Conservation (phyloP, 495 filamentous ascomycete genomes). For the Penicillium canariense region DNA sequence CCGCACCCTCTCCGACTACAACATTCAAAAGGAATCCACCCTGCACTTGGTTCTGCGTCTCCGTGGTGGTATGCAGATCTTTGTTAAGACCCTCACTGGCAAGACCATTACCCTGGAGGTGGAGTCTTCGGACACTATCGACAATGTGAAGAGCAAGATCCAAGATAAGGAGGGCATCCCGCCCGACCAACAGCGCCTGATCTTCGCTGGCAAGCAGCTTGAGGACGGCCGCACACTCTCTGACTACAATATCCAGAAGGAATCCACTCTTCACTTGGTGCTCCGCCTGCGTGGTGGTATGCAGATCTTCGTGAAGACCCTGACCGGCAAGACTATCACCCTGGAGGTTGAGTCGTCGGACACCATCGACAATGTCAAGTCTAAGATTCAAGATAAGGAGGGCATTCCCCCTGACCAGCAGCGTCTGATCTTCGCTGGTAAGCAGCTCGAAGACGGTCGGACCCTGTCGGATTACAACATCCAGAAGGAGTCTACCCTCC, state of each 20-base stretch:
- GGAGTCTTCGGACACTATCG: constrained; percentile 86
- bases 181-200: constrained; percentile 89
- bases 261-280: constrained; percentile 95
- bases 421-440: constrained; percentile 86
- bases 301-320: constrained; percentile 93
- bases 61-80: constrained; percentile 73
- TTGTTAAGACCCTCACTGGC: constrained; percentile 70
- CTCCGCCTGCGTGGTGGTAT: constrained; percentile 97
- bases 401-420: constrained; percentile 88
- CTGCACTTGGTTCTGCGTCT: constrained; percentile 69
- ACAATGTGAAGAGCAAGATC: constrained; percentile 98
- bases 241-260: constrained; percentile 99
- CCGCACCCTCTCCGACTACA: constrained; percentile 69
- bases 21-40: constrained; percentile 71
- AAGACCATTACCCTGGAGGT: constrained; percentile 73
- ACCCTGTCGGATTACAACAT: constrained; percentile 91
- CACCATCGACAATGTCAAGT: constrained; percentile 92
- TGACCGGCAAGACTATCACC: constrained; percentile 92
- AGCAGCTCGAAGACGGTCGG: constrained; percentile 84
- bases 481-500: constrained; percentile 87
- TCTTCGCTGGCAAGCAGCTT: constrained; percentile 96
- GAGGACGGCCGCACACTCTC: constrained; percentile 89
- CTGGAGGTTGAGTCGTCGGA: constrained; percentile 86
- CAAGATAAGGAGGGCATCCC: constrained; percentile 98
- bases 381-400: constrained; percentile 92